Percentiles rank a stretch among this genome's conserved stretches.
Conservation (phyloP, 352 stramenopile species). For the Saprolegnia diclina region DNA sequence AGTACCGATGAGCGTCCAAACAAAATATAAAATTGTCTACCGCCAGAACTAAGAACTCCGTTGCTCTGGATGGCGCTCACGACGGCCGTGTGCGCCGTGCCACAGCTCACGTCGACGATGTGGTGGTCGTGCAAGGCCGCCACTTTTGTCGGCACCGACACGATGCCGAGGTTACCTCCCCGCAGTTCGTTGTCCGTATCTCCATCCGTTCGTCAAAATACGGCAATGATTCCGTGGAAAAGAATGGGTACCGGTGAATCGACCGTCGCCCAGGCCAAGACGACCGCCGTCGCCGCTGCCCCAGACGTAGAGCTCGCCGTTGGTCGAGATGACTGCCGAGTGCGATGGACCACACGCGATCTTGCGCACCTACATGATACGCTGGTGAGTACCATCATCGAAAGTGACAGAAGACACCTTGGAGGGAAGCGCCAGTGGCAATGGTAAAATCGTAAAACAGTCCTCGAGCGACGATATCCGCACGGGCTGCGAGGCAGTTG, state of each 20-base stretch:
- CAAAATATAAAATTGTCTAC: background rate
- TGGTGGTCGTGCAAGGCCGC: slow-evolving; percentile 30
- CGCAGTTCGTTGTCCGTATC: slow-evolving; percentile 24
- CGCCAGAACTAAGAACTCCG: background rate
- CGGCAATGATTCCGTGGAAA: background rate
- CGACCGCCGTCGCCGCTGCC: slow-evolving; percentile 61
- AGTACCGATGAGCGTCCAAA: background rate
- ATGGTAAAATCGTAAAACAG: slow-evolving; percentile 57
- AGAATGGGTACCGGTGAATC: slow-evolving; percentile 35
- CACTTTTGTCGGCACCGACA: slow-evolving; percentile 8
- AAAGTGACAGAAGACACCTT: background rate
- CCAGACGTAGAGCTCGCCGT: slow-evolving; percentile 66
- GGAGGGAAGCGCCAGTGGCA: slow-evolving; percentile 33
- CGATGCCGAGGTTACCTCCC: slow-evolving; percentile 14
- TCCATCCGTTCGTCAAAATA: background rate
- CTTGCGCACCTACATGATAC: slow-evolving; percentile 39
- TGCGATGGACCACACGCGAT: slow-evolving; percentile 75
- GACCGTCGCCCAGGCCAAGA: slow-evolving; percentile 60
- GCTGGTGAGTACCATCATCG: background rate
- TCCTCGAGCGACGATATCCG: slow-evolving; percentile 29
- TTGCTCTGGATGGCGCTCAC: slow-evolving; percentile 32
- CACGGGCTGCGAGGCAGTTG: background rate
- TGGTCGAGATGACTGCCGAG: slow-evolving; percentile 52
- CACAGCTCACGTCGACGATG: slow-evolving; percentile 65
- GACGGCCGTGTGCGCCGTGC: slow-evolving; percentile 53